Base-by-base conservation (phyloP, 208 protist species). In the Trypanosoma avium region DNA sequence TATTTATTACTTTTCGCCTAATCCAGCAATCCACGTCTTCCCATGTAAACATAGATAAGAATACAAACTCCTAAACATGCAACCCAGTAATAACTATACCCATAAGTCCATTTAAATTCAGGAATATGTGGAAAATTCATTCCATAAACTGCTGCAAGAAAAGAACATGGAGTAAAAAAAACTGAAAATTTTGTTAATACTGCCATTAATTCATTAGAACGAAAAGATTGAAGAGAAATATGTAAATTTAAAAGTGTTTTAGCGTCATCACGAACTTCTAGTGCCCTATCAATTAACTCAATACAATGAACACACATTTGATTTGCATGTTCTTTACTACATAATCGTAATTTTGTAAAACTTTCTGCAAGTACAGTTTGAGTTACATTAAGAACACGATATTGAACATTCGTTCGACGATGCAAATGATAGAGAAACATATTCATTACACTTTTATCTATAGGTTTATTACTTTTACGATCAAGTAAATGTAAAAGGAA, bases 61-160 rank as follows among this genome's bases (percentile, higher is more conserved):
- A 86, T 33, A 19, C 84, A 77, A 12, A 86, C 22, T 21, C 82
- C 36, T 17, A 75, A 15, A 63, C 85, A 94, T 64, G 81, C 38
- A 26, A 75, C 19, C 85, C 88, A 94, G 46, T 77, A 89, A 61
- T 90, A 90, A 19, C 79, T 38, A 52, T 82, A 72, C 12, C 88
- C 84, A 63, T 91, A 57, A 12, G 54, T 36, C 24, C 63, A 59
- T 46, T 83, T 32, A 36, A 88, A 45, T 12, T 84, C 63, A 9
- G 88, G 88, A 21, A 91, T 52, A 24, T 85, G 58, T 4, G 86
- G 79, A 71, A 94, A 90, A 77, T 94, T 96, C 87, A 93, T 96
- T 27, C 87, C 87, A 66, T 90, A 96, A 21, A 90, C 73, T 0
- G 81, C 74, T 0, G 87, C 84, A 47, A 96, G 83, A 61, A 94